Conservation (phyloP, 2,329 filamentous ascomycete genomes). For the Fusarium tjaetaba region DNA sequence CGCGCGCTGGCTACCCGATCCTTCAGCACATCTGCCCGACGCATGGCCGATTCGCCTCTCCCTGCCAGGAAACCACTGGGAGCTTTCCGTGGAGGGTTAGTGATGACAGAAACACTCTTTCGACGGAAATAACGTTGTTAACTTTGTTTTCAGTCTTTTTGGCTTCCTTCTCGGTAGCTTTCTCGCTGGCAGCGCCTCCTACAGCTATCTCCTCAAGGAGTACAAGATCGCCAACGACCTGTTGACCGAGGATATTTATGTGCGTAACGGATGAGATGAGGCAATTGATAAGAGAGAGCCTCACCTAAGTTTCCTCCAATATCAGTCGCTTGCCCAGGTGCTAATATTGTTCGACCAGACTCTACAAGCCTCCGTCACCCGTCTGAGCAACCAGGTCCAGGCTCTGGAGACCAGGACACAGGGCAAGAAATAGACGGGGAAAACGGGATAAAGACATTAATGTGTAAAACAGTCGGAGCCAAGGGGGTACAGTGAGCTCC, state of each 20-base stretch:
- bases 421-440: conserved; percentile 72
- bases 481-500: neutral
- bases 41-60: conserved; percentile 58
- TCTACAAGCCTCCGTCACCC: conserved; percentile 86
- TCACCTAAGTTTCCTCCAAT: neutral
- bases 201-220: conserved; percentile 92
- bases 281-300: neutral
- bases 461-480: conserved; percentile 33
- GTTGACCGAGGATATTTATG: conserved; percentile 94
- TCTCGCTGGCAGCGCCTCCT: conserved; percentile 81
- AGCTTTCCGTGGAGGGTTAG: conserved; percentile 70
- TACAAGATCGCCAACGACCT: conserved; percentile 95
- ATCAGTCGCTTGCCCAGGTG: neutral
- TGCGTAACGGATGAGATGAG: conserved; percentile 61
- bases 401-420: conserved; percentile 84
- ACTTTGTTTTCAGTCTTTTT: conserved; percentile 71
- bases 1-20: conserved; percentile 50
- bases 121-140: conserved; percentile 1
- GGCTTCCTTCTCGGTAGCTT: conserved; percentile 90
- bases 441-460: conserved; percentile 9
- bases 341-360: conserved; percentile 62
- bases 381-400: conserved; percentile 85
- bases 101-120: conserved; percentile 16
- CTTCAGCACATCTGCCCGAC: conserved; percentile 64
- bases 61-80: conserved; percentile 68